Evolutionary conservation across 2,329 filamentous ascomycete species (phyloP).

Genomic region (Pseudogymnoascus sp.): DNA sequence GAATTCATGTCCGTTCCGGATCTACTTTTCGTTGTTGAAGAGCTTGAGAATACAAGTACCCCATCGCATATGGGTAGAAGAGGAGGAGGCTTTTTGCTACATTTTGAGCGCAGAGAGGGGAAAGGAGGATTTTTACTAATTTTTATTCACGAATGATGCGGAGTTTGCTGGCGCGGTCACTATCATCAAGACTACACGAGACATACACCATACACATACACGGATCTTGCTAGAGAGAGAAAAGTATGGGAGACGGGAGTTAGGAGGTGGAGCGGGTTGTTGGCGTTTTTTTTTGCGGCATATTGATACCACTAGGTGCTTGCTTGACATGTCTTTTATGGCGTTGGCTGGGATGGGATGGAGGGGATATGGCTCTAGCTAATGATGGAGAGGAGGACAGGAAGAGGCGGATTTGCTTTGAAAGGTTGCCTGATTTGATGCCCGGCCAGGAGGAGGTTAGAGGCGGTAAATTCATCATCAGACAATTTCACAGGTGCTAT

Average conservation of each 20-base stretch:
- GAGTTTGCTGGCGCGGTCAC: background rate
- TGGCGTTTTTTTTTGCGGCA: background rate
- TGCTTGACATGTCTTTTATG: background rate
- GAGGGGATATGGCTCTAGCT: background rate
- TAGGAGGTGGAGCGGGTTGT: background rate
- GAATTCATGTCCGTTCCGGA: background rate
- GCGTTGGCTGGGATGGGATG: background rate
- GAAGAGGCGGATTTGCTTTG: background rate
- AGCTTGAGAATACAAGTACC: background rate
- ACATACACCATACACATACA: slow-evolving; percentile 7
- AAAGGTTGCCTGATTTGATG: background rate
- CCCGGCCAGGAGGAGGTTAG: background rate
- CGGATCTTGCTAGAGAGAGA: background rate
- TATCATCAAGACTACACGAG: background rate
- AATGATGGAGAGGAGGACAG: background rate
- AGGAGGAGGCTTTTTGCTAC: background rate
- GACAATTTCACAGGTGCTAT: background rate
- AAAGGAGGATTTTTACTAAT: background rate
- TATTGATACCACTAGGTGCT: slow-evolving; percentile 1
- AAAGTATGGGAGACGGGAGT: background rate
- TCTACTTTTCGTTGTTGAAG: background rate
- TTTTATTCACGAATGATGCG: slow-evolving; percentile 5
- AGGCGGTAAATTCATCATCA: slow-evolving; percentile 1
- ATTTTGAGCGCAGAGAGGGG: background rate
- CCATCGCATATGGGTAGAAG: background rate